A percentile compares a stretch with the other conserved stretches of the same genome.
These are phyloP conservation scores for Chrysosporium keratinophilum DNA, from an alignment of 2,329 filamentous ascomycete genomes.

Conservation along the genomic window DNA sequence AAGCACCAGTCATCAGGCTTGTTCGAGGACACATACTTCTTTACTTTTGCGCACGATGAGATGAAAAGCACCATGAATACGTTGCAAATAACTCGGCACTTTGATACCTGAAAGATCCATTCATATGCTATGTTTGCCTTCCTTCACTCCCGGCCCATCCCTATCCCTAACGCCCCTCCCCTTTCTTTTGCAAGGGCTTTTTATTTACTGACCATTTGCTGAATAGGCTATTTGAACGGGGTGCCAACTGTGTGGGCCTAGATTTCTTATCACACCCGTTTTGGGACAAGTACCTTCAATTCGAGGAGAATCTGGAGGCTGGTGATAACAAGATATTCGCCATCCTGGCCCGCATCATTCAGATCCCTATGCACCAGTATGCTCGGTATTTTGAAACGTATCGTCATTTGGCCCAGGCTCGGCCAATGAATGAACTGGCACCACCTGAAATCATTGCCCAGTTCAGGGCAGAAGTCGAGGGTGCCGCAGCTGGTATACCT, in stretches of 20 bases:
- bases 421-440: conserved; percentile 63
- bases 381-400: conserved; percentile 90
- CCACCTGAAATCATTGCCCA: conserved; percentile 56
- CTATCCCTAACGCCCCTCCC: conserved; percentile 24
- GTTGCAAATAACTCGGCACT: conserved; percentile 32
- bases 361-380: conserved; percentile 93
- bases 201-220: conserved; percentile 31
- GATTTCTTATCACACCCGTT: conserved; percentile 93
- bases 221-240: conserved; percentile 80
- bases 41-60: conserved; percentile 29
- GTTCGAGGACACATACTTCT: conserved; percentile 25
- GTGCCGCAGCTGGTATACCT: conserved; percentile 35
- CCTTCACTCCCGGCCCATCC: conserved; percentile 27
- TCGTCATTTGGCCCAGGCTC: conserved; percentile 60
- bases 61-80: conserved; percentile 25
- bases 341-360: conserved; percentile 70
- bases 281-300: conserved; percentile 98
- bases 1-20: conserved; percentile 20
- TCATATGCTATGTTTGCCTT: conserved; percentile 40
- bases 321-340: conserved; percentile 68
- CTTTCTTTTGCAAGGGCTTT: conserved; percentile 13
- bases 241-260: conserved; percentile 69
- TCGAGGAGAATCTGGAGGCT: conserved; percentile 80
- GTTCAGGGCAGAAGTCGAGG: conserved; percentile 61
- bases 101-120: conserved; percentile 26